Evolutionary conservation across 176 grass and related monocot genomes (phyloP).

Genomic region (Phoenix dactylifera): DNA sequence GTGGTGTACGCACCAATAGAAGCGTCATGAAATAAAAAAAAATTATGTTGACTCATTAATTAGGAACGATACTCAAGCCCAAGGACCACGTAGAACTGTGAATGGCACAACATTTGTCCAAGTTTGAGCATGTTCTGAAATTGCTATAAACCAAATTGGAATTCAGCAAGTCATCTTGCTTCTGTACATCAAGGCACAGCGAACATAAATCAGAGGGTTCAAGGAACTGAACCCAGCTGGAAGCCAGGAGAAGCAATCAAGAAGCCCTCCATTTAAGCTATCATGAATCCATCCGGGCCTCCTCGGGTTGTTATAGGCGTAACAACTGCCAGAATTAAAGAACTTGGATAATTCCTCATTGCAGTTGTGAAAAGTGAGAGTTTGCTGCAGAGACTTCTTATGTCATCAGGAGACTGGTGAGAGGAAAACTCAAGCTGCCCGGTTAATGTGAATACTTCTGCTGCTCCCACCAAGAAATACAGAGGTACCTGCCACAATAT

Average conservation of each 20-base stretch:
- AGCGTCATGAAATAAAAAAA: no score
- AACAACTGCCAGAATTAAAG: slow-evolving; percentile 63
- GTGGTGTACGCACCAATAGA: no score
- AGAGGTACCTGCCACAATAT: slow-evolving; percentile 77
- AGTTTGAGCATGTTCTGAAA: no score
- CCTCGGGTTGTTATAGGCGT: slow-evolving; percentile 51
- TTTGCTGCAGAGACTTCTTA: slow-evolving; percentile 66
- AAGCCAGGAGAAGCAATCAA: slow-evolving; percentile 65
- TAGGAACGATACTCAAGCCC: no score
- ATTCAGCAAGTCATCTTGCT: slow-evolving; percentile 63
- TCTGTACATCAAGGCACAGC: slow-evolving; percentile 51
- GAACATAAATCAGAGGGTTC: slow-evolving; percentile 44
- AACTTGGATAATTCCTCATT: slow-evolving; percentile 55
- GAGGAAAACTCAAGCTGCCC: slow-evolving; percentile 64
- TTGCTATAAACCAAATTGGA: no score
- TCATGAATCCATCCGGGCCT: slow-evolving; percentile 75
- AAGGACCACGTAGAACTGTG: no score
- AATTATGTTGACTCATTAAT: no score
- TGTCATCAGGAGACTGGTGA: slow-evolving; percentile 67
- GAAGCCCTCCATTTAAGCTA: slow-evolving; percentile 64
- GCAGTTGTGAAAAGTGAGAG: slow-evolving; percentile 51
- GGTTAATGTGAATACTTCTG: slow-evolving; percentile 76
- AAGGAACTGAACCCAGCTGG: slow-evolving; percentile 49
- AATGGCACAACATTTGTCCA: no score
- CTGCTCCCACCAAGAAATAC: slow-evolving; percentile 60